Evolutionary conservation across 106 monocot species (phyloP), one percentile per base, ranked within the genome.

Genomic region (Apostasia ramifera): DNA sequence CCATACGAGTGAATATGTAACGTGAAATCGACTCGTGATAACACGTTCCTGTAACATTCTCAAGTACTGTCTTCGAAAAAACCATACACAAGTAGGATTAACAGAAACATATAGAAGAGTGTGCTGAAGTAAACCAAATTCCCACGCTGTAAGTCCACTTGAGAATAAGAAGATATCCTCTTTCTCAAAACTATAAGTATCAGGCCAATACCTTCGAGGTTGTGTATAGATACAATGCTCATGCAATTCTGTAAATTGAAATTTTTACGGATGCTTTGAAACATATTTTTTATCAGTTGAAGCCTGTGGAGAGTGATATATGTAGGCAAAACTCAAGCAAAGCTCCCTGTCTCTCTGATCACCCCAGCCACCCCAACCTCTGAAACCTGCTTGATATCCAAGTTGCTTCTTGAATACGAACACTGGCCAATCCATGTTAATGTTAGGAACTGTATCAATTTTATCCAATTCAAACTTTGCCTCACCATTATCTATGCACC

Each of bases 331-430:
- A 81, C 68, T 82, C 78, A 91, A 66, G 81, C 97, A 97, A 74
- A 97, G 92, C 47, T 81, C 79, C 44, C 78, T 84, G 66, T 97
- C 97, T 60, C 97, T 71, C 70, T 81, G 56, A 70, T 97, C 97
- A 38, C 89, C 97, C 97, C 92, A 97, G 2, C 97, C 92, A 47
- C 97, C 97, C 89, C 89, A 97, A 70, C 97, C 97, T 63, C 87
- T 97, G 57, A 92, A 92, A 66, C 97, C 97, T 26, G 82, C 84
- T 54, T 74, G 77, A 72, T 92, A 92, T 2, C 92, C 92, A 41
- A 77, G 55, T 72, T 82, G 84, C 60, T 76, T 83, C 26, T 51
- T 57, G 2, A 83, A 51, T 11, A 84, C 63, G 53, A 87, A 76
- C 43, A 97, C 89, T 8, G 69, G 44, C 92, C 97, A 97, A 56